These are phyloP conservation scores for Ophiosphaerella narmari DNA, from an alignment of 2,329 filamentous ascomycete genomes.

Conservation along the genomic window DNA sequence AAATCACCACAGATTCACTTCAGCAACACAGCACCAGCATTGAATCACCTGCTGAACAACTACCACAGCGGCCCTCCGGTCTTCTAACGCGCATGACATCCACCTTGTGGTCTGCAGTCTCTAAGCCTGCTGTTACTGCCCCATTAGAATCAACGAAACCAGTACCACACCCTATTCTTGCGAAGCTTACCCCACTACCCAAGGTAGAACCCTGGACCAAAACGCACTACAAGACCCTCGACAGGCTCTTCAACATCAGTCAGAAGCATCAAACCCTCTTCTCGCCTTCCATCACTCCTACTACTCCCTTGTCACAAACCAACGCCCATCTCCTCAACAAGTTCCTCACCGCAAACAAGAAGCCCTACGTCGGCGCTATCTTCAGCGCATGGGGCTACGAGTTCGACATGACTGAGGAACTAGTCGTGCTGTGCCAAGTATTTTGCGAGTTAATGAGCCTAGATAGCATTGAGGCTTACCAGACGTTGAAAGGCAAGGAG, in stretches of 20 bases:
- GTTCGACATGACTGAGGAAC: slow-evolving; percentile 34
- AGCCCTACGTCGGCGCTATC: slow-evolving; percentile 33
- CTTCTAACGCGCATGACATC: slow-evolving; percentile 27
- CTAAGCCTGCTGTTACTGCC: neutral
- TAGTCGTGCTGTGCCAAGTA: slow-evolving; percentile 42
- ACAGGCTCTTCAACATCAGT: slow-evolving; percentile 40
- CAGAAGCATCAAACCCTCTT: slow-evolving; percentile 40
- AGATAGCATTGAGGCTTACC: slow-evolving; percentile 32
- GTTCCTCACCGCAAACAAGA: slow-evolving; percentile 26
- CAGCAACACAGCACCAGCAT: slow-evolving; percentile 2
- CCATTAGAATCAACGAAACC: slow-evolving; percentile 7
- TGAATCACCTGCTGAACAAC: slow-evolving; percentile 4
- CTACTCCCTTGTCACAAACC: slow-evolving; percentile 25
- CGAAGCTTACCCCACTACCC: slow-evolving; percentile 35
- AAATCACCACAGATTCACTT: slow-evolving; percentile 5
- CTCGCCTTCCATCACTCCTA: slow-evolving; percentile 24
- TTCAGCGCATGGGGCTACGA: slow-evolving; percentile 44
- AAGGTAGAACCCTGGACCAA: slow-evolving; percentile 46
- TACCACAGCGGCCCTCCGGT: slow-evolving; percentile 13
- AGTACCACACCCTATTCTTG: slow-evolving; percentile 32
- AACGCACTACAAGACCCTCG: slow-evolving; percentile 47
- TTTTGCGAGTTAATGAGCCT: slow-evolving; percentile 39
- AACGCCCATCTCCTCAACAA: slow-evolving; percentile 35
- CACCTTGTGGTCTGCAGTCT: slow-evolving; percentile 14
- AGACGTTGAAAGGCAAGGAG: slow-evolving; percentile 22